Percentiles rank a stretch among this genome's conserved stretches.
These are phyloP conservation scores for Hypoxylon intermedium DNA, from an alignment of 495 filamentous ascomycete genomes.

Conservation along the genomic window DNA sequence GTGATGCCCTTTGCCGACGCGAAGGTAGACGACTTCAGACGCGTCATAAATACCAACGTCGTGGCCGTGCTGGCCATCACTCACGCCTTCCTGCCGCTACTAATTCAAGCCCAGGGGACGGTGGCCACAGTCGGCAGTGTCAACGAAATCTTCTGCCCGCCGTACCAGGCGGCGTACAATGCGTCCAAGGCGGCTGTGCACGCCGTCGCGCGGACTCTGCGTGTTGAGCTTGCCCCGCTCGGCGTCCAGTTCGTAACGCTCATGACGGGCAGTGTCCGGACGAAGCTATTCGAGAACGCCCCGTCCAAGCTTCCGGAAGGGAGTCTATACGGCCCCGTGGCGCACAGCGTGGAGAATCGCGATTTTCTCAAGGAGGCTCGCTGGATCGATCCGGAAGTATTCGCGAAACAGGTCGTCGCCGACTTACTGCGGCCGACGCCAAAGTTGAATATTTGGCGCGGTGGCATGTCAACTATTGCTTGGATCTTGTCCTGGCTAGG, in stretches of 20 bases:
- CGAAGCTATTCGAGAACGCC: conserved; percentile 36
- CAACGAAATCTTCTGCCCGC: conserved; percentile 52
- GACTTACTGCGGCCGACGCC: conserved; percentile 42
- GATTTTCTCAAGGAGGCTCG: conserved; percentile 28
- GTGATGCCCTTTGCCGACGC: conserved; percentile 57
- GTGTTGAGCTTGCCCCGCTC: conserved; percentile 62
- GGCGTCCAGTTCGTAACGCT: conserved; percentile 48
- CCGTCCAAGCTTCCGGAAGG: conserved; percentile 29
- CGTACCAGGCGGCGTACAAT: conserved; percentile 56
- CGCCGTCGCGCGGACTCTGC: conserved; percentile 50
- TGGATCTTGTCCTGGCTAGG: conserved; percentile 37
- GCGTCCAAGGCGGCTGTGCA: conserved; percentile 62
- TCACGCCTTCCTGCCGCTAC: conserved; percentile 60
- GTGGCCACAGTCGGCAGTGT: conserved; percentile 60
- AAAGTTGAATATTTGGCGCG: conserved; percentile 44
- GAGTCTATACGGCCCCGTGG: conserved; percentile 29
- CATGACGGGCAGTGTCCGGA: conserved; percentile 43
- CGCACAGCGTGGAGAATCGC: conserved; percentile 22
- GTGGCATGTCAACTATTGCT: conserved; percentile 36
- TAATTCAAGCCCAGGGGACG: conserved; percentile 55
- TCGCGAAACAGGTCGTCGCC: conserved; percentile 38
- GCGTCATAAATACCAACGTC: conserved; percentile 63
- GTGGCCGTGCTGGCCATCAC: conserved; percentile 59
- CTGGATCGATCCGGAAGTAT: conserved; percentile 37
- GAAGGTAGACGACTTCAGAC: conserved; percentile 49